Percentiles rank a stretch among this genome's conserved stretches.
Conservation (phyloP, 352 stramenopile genomes). For the Pythium pyrilobum region DNA sequence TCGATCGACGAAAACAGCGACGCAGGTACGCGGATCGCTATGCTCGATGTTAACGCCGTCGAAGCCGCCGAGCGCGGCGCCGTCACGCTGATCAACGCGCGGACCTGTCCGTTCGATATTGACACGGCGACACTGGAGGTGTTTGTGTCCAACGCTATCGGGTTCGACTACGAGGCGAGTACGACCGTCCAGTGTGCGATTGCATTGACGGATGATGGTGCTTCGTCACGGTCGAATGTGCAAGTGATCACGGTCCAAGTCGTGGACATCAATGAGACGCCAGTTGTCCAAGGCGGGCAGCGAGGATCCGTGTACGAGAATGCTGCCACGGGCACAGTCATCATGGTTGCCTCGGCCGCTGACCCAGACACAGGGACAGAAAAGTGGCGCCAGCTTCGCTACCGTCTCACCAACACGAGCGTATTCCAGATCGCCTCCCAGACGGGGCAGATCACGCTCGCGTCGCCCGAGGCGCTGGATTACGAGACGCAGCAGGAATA, state of each 20-base stretch:
- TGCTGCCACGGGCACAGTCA: constrained; percentile 3
- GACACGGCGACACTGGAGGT: constrained; percentile 10
- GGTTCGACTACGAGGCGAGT: constrained; percentile 23
- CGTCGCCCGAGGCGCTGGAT: constrained; percentile 16
- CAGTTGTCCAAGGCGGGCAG: constrained; percentile 9
- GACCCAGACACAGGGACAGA: constrained; percentile 12
- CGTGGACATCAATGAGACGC: constrained; percentile 20
- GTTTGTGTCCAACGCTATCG: constrained; percentile 5
- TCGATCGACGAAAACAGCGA: constrained; percentile 14
- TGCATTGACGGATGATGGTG: constrained; percentile 13
- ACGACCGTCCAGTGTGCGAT: constrained; percentile 5
- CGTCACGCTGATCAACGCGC: constrained; percentile 12
- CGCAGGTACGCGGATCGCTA: constrained; percentile 15
- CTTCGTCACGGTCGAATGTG: constrained; percentile 2
- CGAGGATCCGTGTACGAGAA: constrained; percentile 17
- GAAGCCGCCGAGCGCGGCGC: constrained; percentile 12
- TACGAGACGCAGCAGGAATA: constrained; percentile 26
- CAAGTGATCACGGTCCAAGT: constrained; percentile 10
- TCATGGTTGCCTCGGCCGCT: constrained; percentile 10
- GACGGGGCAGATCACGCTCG: constrained; percentile 9
- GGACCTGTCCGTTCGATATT: constrained; percentile 19
- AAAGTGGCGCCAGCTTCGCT: constrained; percentile 17
- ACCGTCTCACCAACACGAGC: constrained; percentile 8
- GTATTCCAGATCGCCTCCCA: constrained; percentile 10
- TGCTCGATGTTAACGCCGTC: neutral